Evolutionary conservation across 768 basidiomycete genomes (phyloP).

Genomic region (Psilocybe azurescens): DNA sequence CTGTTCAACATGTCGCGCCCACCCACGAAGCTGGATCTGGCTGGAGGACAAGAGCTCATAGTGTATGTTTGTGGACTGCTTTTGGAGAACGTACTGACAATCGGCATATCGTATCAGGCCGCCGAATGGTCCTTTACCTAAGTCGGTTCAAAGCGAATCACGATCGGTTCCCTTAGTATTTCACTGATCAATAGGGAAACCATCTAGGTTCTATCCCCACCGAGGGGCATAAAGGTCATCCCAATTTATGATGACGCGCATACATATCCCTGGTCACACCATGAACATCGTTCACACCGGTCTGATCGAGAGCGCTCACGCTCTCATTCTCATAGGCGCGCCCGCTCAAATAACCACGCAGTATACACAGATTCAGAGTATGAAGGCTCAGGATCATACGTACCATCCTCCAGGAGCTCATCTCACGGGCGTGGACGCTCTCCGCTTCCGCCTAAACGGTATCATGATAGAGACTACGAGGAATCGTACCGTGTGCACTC

Average conservation of each 20-base stretch:
- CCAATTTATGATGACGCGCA: conserved; percentile 27
- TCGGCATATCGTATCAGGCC: conserved; percentile 11
- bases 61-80: not conserved
- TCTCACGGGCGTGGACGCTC: conserved; percentile 2
- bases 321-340: conserved; percentile 2
- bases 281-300: not conserved
- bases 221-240: conserved; percentile 27
- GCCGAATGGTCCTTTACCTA: conserved; percentile 28
- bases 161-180: not conserved
- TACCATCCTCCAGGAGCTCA: conserved; percentile 1
- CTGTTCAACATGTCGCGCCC: not conserved
- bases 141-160: conserved; percentile 15
- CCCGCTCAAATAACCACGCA: not conserved
- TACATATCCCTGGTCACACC: not conserved
- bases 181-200: conserved; percentile 2
- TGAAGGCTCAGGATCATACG: conserved; percentile 4
- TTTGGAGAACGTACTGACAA: not conserved
- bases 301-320: conserved; percentile 8
- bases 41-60: not conserved
- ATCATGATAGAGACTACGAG: not conserved
- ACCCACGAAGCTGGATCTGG: not conserved
- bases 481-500: not conserved
- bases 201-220: conserved; percentile 29
- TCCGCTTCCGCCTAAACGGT: not conserved
- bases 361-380: conserved; percentile 20